A percentile compares a stretch with the other conserved stretches of the same genome.
Evolutionary conservation across 1,139 yeast genomes (phyloP).

Genomic region (Casaregolazyma suthepensis): DNA sequence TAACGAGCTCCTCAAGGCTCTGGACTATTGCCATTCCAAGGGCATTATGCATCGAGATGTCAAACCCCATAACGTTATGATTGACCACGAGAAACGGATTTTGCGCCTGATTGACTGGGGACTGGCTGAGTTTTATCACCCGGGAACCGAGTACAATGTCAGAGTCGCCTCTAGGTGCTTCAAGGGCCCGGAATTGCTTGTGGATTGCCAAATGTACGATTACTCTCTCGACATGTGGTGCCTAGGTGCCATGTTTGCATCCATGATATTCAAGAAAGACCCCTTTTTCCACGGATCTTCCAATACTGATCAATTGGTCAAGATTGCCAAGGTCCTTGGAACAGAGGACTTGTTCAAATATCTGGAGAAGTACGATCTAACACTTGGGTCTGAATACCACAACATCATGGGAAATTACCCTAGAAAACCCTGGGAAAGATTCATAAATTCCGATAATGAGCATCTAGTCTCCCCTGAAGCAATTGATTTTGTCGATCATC

Average conservation of each 20-base stretch:
- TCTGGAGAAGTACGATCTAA: constrained; percentile 67
- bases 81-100: constrained; percentile 69
- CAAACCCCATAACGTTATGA: constrained; percentile 97
- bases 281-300: constrained; percentile 97
- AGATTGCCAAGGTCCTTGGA: constrained; percentile 89
- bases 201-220: constrained; percentile 90
- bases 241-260: constrained; percentile 96
- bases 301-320: constrained; percentile 92
- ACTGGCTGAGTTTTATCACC: constrained; percentile 93
- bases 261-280: constrained; percentile 91
- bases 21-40: constrained; percentile 93
- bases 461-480: constrained; percentile 65
- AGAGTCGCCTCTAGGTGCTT: constrained; percentile 97
- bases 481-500: constrained; percentile 73
- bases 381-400: constrained; percentile 75
- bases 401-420: constrained; percentile 68
- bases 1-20: constrained; percentile 79
- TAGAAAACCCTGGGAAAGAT: constrained; percentile 83
- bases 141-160: constrained; percentile 90
- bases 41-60: constrained; percentile 99
- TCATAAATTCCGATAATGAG: constrained; percentile 68
- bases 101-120: constrained; percentile 98
- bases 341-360: constrained; percentile 75
- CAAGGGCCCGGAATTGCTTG: constrained; percentile 94
- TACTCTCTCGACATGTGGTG: constrained; percentile 96